These are phyloP conservation scores for Amylostereum chailletii DNA, from an alignment of 1,284 basidiomycete species.

Conservation along the genomic window DNA sequence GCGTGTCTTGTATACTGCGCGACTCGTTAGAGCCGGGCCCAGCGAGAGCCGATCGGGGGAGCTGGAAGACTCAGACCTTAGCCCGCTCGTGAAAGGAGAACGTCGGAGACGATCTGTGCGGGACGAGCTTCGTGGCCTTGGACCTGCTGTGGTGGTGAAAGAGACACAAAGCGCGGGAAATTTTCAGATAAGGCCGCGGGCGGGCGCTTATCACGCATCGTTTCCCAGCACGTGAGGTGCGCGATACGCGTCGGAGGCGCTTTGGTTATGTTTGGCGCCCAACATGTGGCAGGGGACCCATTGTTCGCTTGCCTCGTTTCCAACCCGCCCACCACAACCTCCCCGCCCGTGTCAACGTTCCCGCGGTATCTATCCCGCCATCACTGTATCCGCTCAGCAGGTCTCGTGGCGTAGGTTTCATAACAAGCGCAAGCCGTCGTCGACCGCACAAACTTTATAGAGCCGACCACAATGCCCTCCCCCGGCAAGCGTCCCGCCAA, in stretches of 20 bases:
- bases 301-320: background rate
- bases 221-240: constrained; percentile 10
- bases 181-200: background rate
- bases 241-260: background rate
- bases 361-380: background rate
- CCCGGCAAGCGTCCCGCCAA: constrained; percentile 1
- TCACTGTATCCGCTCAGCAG: background rate
- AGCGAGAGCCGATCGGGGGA: constrained; percentile 41
- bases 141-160: constrained; percentile 24
- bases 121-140: constrained; percentile 46
- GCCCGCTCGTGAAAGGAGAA: constrained; percentile 40
- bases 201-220: too few relatives aligned
- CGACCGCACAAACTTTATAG: background rate
- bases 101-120: constrained; percentile 26
- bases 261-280: constrained; percentile 8
- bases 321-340: background rate
- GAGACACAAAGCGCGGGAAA: background rate
- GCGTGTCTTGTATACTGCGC: constrained; percentile 41
- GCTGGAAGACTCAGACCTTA: constrained; percentile 51
- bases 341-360: background rate
- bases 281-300: background rate
- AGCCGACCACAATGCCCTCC: constrained; percentile 6
- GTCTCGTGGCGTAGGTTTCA: too few relatives aligned
- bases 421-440: too few relatives aligned
- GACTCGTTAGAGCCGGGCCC: constrained; percentile 36